Base-by-base conservation (phyloP, 2,329 filamentous ascomycete species). In the Cordyceps farinosa region DNA sequence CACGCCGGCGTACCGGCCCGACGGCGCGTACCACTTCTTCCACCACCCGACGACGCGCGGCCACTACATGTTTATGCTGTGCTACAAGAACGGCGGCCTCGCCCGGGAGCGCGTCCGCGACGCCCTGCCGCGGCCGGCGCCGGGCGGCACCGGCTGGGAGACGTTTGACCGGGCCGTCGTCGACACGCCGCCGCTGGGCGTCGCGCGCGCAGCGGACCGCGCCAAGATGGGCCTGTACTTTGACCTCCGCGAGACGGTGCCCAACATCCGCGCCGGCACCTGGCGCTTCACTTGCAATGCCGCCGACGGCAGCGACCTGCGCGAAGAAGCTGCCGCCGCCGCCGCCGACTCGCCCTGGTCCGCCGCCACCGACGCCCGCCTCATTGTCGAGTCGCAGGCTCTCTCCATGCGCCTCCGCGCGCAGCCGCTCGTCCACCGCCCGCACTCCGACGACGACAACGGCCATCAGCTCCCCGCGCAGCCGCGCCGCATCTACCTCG, bases 31-130 rank as follows among this genome's bases (percentile, higher is more conserved):
- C 72, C 95, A 99, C 80, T 97, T 98, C 82, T 96, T 98, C 85
- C 97, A 97, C 80, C 93, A 98, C 76, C 95, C 95, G 1, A 95
- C 92, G 51, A 96, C 92, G 1, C 80, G 88, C 0, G 92, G 90
- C 1, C 85, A 97, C 65, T 97, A 96, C 84, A 98, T 99, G 95
- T 98, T 99, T 78, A 99, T 99, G 95, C 87, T 99, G 42, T 99
- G 95, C 83, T 99, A 98, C 82, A 98, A 98, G 79, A 99, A 99
- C 77, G 95, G 95, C 69, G 92, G 92, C 2, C 86, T 98, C 1
- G 94, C 95, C 2, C 90, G 95, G 51, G 95, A 99, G 74, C 88
- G 90, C 70, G 86, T 98, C 66, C 90, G 95, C 61, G 92, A 99
- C 72, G 82, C 85, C 0, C 85, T 98, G 59, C 89, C 92, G 47